Percentiles rank a stretch among this genome's conserved stretches.
These are phyloP conservation scores for Aureobasidium mangrovei DNA, from an alignment of 2,329 filamentous ascomycete species.

Conservation along the genomic window DNA sequence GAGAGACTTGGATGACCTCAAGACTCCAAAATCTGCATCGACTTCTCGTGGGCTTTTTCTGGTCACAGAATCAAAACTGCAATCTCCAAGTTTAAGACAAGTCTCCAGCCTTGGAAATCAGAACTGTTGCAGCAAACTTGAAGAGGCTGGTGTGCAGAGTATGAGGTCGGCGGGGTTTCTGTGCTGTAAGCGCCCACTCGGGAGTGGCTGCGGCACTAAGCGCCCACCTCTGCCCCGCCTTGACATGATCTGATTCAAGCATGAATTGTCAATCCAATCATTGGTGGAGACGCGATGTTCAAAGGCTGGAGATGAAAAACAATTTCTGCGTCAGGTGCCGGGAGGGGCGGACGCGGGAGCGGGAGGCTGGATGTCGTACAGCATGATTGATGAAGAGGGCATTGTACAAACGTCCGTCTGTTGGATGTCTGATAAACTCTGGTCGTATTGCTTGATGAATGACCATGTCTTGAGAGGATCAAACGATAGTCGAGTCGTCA, in stretches of 20 bases:
- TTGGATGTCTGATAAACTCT: background rate
- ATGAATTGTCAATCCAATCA: background rate
- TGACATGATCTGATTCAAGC: background rate
- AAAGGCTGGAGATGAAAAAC: background rate
- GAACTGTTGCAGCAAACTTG: no score
- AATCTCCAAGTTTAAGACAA: no score
- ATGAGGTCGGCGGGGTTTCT: background rate
- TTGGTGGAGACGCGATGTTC: background rate
- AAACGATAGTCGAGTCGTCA: background rate
- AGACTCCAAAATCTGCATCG: no score
- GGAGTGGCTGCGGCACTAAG: constrained; percentile 7
- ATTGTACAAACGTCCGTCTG: background rate
- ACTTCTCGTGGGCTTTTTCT: no score
- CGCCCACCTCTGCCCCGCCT: background rate
- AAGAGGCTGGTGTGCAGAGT: no score
- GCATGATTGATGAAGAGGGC: background rate
- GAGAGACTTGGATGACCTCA: no score
- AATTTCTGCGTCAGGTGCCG: background rate
- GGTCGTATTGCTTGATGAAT: no score
- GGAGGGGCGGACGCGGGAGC: background rate
- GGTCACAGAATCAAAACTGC: no score
- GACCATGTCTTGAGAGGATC: background rate
- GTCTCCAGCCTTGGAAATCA: no score
- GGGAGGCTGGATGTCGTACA: background rate
- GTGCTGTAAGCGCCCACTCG: constrained; percentile 7